Base-by-base conservation (phyloP, 140 eudicot species). In the Ambrosia hybrid region DNA sequence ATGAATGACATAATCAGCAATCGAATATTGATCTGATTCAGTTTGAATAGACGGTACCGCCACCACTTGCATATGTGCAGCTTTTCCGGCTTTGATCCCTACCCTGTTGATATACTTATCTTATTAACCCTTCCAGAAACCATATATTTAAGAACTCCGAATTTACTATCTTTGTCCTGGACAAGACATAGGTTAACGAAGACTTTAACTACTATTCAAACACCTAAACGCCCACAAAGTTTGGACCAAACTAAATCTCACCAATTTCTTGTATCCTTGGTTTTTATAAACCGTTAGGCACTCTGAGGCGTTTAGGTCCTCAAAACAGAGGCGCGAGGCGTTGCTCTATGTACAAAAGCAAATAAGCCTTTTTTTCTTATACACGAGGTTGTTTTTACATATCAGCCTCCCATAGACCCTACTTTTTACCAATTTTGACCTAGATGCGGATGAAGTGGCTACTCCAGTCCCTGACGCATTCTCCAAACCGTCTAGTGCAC, bases 61-160 rank as follows among this genome's bases (percentile, higher is more conserved):
- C 63, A 86, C 88, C 62, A 89, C 98, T 78, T 79, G 83, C 98
- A 89, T 91, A 76, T 89, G 81, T 67, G 98, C 98, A 70, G 96
- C 95, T 76, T 81, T 86, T 73, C 85, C 96, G 57, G 98, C 96
- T 83, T 79, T 89, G 38, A 91, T 85, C 66, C 98, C 98, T 10
- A 87, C 71, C 67, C 96, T 91, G 75, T 83, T 67, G 33, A 63
- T 72, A 64, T 76, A 52, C 45, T 61, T 3, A 71, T 72, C 38
- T 16, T 12, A 2, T 65, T 67, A 60, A 62, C 14, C 67, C 9
- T 16, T 56, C 3, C 12, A 56, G 36, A 56, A 56, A 56, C 4
- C 41, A 21, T 58, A 58, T 17, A 26, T 9, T 9, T 11, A 56
- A 6, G 13, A 56, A 56, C 62, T 56, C 13, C 65, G 7, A 17